Conservation (phyloP, 2,329 filamentous ascomycete genomes). For the Didymella exigua region DNA sequence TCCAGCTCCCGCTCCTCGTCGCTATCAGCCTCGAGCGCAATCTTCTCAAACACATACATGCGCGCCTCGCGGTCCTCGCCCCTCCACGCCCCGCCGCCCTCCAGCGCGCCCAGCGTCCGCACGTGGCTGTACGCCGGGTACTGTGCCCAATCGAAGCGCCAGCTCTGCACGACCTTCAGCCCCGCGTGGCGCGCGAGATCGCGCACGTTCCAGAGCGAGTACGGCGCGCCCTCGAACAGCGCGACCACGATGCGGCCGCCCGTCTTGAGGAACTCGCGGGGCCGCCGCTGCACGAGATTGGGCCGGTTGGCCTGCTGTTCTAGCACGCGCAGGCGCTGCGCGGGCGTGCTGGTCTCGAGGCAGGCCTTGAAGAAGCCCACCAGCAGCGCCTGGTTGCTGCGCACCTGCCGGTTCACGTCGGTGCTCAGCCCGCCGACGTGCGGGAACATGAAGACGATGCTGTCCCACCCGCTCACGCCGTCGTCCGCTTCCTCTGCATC, state of each 20-base stretch:
- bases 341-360: slow-evolving; percentile 25
- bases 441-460: slow-evolving; percentile 94
- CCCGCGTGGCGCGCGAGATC: slow-evolving; percentile 83
- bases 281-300: slow-evolving; percentile 34
- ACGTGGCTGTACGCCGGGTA: slow-evolving; percentile 80
- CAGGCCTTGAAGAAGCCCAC: slow-evolving; percentile 41
- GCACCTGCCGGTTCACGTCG: slow-evolving; percentile 92
- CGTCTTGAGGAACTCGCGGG: slow-evolving; percentile 52
- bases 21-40: slow-evolving; percentile 33
- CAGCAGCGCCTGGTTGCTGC: slow-evolving; percentile 67
- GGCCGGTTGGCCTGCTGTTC: slow-evolving; percentile 16
- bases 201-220: slow-evolving; percentile 92
- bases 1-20: slow-evolving; percentile 32
- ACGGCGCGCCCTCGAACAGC: slow-evolving; percentile 91
- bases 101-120: slow-evolving; percentile 68
- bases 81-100: slow-evolving; percentile 55
- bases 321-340: slow-evolving; percentile 21
- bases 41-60: slow-evolving; percentile 54
- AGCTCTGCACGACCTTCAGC: slow-evolving; percentile 72
- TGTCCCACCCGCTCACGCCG: slow-evolving; percentile 63
- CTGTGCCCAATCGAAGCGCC: slow-evolving; percentile 67
- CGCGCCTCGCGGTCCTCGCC: slow-evolving; percentile 55
- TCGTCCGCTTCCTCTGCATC: slow-evolving; percentile 25
- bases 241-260: slow-evolving; percentile 75
- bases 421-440: slow-evolving; percentile 91